Conservation (phyloP, 805 yeast genomes). For the Yarrowia sp. region DNA sequence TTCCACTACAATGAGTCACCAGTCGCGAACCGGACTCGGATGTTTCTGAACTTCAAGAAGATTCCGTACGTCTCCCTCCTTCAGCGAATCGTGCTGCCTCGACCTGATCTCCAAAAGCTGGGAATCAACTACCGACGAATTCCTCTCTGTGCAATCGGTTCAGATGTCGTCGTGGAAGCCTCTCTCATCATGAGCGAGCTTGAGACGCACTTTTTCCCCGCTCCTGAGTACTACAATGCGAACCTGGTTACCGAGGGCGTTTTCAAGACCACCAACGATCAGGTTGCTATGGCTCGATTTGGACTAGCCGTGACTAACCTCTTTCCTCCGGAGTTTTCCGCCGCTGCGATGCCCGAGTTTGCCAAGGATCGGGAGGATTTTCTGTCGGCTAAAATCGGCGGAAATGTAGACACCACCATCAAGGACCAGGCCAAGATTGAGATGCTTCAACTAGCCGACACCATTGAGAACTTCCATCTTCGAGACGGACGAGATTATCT, state of each 20-base stretch:
- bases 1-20: slow-evolving; percentile 38
- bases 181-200: slow-evolving; percentile 36
- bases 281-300: slow-evolving; percentile 23
- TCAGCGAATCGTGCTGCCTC: slow-evolving; percentile 19
- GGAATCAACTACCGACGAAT: slow-evolving; percentile 36
- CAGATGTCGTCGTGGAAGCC: slow-evolving; percentile 27
- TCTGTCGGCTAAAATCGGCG: slow-evolving; percentile 15
- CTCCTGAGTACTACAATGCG: slow-evolving; percentile 32
- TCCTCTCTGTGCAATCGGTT: slow-evolving; percentile 37
- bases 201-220: slow-evolving; percentile 33
- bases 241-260: slow-evolving; percentile 18
- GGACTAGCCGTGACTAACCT: slow-evolving; percentile 13
- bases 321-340: slow-evolving; percentile 28
- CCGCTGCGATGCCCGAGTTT: slow-evolving; percentile 20
- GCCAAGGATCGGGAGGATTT: slow-evolving; percentile 33
- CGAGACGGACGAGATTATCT: slow-evolving; percentile 30
- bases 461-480: slow-evolving; percentile 31
- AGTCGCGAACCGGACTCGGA: slow-evolving; percentile 32
- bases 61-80: slow-evolving; percentile 20
- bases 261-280: slow-evolving; percentile 33
- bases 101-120: slow-evolving; percentile 32
- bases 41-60: slow-evolving; percentile 35
- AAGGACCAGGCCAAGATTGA: slow-evolving; percentile 35
- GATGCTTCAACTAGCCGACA: slow-evolving; percentile 32
- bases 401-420: neutral